Percentiles rank a stretch among this genome's conserved stretches.
Conservation (phyloP, 148 eudicot species). For the Rhododendron vialii region DNA sequence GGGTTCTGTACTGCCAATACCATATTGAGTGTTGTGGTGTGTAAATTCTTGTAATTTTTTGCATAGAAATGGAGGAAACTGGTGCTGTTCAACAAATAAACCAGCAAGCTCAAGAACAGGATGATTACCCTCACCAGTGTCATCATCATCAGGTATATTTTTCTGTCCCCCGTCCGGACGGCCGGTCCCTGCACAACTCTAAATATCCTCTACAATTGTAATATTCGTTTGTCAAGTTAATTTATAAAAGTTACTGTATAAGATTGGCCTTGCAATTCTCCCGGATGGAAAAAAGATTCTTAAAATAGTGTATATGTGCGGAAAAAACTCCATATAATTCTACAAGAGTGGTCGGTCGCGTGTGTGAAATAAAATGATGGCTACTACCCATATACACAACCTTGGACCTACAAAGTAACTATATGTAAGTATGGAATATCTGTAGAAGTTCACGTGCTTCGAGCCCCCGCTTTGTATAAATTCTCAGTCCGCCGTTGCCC, state of each 20-base stretch:
- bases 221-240: not conserved
- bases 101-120: slow-evolving; percentile 6
- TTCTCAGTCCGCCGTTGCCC: too few species aligned
- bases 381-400: too few species aligned
- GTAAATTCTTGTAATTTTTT: not conserved
- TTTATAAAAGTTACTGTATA: not conserved
- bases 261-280: not conserved
- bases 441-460: too few species aligned
- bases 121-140: not conserved
- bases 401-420: too few species aligned
- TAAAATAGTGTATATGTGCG: too few species aligned
- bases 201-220: not conserved
- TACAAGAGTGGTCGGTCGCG: too few species aligned
- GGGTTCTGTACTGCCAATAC: not conserved
- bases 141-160: slow-evolving; percentile 4
- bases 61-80: not conserved
- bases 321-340: too few species aligned
- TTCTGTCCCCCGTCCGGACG: not conserved
- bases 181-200: not conserved
- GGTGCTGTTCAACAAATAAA: not conserved
- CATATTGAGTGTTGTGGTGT: not conserved
- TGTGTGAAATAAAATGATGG: too few species aligned
- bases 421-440: too few species aligned
- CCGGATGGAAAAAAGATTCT: too few species aligned
- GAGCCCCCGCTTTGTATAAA: not conserved